Percentiles rank a stretch among this genome's conserved stretches.
phyloP scores from a whole-genome alignment of 2,329 filamentous ascomycete genomes.

The Bipolaris cookei region DNA sequence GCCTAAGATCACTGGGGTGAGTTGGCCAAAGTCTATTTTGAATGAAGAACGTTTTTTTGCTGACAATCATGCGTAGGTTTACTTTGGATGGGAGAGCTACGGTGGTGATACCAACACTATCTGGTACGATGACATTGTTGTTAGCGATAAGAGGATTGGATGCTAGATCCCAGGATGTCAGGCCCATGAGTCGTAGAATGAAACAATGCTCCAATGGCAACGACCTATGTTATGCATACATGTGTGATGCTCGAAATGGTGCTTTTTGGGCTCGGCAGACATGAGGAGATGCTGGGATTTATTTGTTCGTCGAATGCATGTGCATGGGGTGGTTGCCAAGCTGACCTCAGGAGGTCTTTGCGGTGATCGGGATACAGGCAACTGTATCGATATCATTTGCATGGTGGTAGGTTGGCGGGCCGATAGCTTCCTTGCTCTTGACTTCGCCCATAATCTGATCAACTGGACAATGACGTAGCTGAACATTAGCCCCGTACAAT shows the following conservation, averaged over 20 bases:
- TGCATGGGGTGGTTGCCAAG: neutral
- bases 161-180: conserved; percentile 42
- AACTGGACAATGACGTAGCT: neutral
- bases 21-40: neutral
- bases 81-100: conserved; percentile 70
- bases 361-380: neutral
- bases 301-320: neutral
- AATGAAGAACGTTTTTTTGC: neutral
- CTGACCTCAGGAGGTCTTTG: neutral
- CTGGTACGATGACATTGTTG: conserved; percentile 66
- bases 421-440: conserved; percentile 1
- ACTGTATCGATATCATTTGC: neutral
- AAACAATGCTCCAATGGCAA: neutral
- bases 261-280: neutral
- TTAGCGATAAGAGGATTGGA: conserved; percentile 58
- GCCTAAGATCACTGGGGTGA: conserved; percentile 58
- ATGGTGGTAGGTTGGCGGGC: neutral
- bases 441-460: neutral
- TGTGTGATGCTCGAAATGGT: neutral
- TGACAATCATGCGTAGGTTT: conserved; percentile 41
- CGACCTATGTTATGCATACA: neutral
- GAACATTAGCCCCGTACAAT: neutral
- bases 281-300: neutral
- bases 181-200: neutral
- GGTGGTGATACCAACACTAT: conserved; percentile 66